These are phyloP conservation scores for Vitis hybrid DNA, from an alignment of 177 flowering plant genomes.

Conservation along the genomic window DNA sequence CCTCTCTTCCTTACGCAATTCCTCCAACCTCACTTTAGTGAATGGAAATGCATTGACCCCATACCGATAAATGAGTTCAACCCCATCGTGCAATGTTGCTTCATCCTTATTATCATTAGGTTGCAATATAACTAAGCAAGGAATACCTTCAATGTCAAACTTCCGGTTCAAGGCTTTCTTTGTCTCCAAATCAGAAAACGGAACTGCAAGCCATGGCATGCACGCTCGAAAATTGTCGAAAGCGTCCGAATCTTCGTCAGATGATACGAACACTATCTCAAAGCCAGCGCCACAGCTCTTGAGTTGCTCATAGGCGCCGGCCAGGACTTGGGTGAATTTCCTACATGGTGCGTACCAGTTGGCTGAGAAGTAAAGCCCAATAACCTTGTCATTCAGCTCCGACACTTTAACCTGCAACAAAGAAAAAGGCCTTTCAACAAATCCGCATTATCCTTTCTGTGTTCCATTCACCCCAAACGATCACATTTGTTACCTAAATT, in stretches of 20 bases:
- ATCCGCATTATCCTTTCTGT: no score
- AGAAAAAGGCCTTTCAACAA: neutral
- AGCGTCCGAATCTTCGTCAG: constrained; percentile 62
- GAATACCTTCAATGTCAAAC: constrained; percentile 69
- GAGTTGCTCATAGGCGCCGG: constrained; percentile 42
- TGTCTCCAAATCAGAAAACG: constrained; percentile 66
- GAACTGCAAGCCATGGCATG: constrained; percentile 88
- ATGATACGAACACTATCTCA: constrained; percentile 75
- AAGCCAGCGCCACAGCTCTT: constrained; percentile 33
- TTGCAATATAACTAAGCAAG: constrained; percentile 60
- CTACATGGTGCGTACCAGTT: constrained; percentile 72
- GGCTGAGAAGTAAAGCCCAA: constrained; percentile 85
- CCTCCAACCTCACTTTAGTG: constrained; percentile 52
- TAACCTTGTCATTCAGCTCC: constrained; percentile 55
- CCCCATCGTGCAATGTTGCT: constrained; percentile 45
- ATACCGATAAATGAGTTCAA: constrained; percentile 57
- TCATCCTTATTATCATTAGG: constrained; percentile 33
- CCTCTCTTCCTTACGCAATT: constrained; percentile 51
- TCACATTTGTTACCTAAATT: no score
- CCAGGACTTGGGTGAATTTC: constrained; percentile 46
- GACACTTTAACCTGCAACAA: constrained; percentile 58
- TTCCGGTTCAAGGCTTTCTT: constrained; percentile 50
- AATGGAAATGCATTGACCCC: constrained; percentile 73
- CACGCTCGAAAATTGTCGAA: constrained; percentile 43
- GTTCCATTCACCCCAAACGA: no score